Percentiles rank a stretch among this genome's conserved stretches.
Conservation (phyloP, 140 eudicot species). For the Anethum foeniculum region DNA sequence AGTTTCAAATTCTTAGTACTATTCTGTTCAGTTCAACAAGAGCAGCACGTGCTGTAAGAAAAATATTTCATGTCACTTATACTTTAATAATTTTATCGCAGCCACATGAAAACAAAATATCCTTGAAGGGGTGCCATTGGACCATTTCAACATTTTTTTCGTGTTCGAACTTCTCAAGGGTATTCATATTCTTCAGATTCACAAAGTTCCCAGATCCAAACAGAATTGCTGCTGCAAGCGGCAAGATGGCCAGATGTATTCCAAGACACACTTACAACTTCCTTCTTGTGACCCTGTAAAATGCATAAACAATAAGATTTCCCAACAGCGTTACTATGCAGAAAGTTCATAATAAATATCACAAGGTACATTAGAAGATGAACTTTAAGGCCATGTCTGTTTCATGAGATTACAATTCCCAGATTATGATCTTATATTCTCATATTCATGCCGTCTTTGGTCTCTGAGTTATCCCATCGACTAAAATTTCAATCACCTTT, state of each 20-base stretch:
- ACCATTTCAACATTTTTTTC: slow-evolving; percentile 95
- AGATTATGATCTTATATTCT: neutral
- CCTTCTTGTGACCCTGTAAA: slow-evolving; percentile 80
- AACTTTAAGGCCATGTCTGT: neutral
- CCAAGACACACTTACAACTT: slow-evolving; percentile 97
- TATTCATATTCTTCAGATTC: slow-evolving; percentile 57
- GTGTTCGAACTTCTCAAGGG: slow-evolving; percentile 60
- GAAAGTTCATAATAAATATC: neutral
- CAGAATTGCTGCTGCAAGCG: slow-evolving; percentile 81
- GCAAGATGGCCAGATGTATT: slow-evolving; percentile 86
- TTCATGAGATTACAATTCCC: neutral
- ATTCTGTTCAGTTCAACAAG: neutral
- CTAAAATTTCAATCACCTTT: neutral
- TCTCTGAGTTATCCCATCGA: neutral
- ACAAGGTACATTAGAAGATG: neutral
- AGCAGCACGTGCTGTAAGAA: neutral
- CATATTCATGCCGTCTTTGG: neutral
- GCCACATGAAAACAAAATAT: slow-evolving; percentile 79
- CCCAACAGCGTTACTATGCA: neutral
- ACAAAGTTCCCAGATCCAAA: slow-evolving; percentile 80
- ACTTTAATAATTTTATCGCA: slow-evolving; percentile 88
- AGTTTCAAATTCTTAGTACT: neutral
- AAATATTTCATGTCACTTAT: neutral
- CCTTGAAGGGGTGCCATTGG: slow-evolving; percentile 78
- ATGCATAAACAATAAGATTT: neutral